Conservation (phyloP, 176 grass and related monocot genomes). For the Ensete ventricosum region DNA sequence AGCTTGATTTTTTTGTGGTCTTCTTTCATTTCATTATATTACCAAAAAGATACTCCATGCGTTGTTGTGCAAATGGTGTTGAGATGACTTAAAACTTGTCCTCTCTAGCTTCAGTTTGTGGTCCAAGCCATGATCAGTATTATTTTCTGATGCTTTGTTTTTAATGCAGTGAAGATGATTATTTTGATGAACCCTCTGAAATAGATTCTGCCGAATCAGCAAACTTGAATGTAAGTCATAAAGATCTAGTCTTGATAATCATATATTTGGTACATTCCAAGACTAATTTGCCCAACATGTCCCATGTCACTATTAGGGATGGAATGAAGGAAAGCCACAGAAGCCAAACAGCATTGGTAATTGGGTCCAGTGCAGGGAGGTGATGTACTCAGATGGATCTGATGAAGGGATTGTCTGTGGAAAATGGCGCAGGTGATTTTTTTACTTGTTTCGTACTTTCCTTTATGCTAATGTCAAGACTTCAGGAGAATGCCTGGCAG, state of each 20-base stretch:
- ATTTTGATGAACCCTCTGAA: conserved; percentile 39
- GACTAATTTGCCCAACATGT: conserved; percentile 15
- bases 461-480: neutral
- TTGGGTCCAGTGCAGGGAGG: conserved; percentile 60
- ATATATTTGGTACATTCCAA: conserved; percentile 12
- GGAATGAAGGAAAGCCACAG: conserved; percentile 10
- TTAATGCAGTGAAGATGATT: conserved; percentile 38
- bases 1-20: neutral
- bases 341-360: conserved; percentile 36
- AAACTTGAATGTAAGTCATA: conserved; percentile 3
- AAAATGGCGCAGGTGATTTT: conserved; percentile 68
- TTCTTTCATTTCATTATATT: neutral
- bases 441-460: neutral
- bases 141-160: conserved; percentile 17
- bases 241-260: neutral
- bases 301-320: conserved; percentile 18
- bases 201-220: conserved; percentile 31
- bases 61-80: neutral
- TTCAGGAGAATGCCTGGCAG: neutral
- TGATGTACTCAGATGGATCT: conserved; percentile 19
- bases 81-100: neutral
- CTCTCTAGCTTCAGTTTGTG: conserved; percentile 2
- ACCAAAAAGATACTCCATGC: neutral
- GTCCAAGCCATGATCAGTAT: conserved; percentile 19
- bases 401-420: conserved; percentile 39